Base-by-base conservation (phyloP, 2,329 filamentous ascomycete genomes). In the Ceratocystis huliohia region DNA sequence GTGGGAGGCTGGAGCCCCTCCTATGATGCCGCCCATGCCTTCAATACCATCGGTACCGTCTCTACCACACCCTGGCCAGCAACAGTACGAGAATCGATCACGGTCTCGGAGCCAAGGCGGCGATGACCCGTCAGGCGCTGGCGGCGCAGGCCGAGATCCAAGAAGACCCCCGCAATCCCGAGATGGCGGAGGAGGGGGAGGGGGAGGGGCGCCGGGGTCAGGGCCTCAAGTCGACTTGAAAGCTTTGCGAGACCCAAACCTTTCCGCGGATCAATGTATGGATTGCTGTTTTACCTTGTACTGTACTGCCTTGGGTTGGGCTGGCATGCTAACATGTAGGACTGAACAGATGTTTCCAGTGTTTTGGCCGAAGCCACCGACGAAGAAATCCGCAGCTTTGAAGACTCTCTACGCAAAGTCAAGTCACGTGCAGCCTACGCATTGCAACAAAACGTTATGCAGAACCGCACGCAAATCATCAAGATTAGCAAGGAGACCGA, bases 401-500 rank as follows among this genome's bases (percentile, higher is more conserved):
- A 96, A 74, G 80, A 83, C 63, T 85, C 86, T 25, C 79, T 96
- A 56, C 85, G 86, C 70, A 88, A 87, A 71, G 80, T 94, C 66
- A 93, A 93, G 75, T 82, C 83, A 70, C 84, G 89, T 66, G 91
- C 91, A 7, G 87, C 88, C 4, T 82, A 85, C 62, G 92, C 97
- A 71, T 80, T 99, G 25, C 93, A 97, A 75, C 90, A 95, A 73
- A 97, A 92, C 76, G 88, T 99, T 63, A 93, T 96, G 76, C 92
- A 96, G 75, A 99, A 99, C 76, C 86, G 94, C 62, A 96, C 91
- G 0, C 94, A 97, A 73, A 99, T 99, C 74, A 97, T 99, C 80
- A 96, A 96, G 76, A 97, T 99, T 75, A 96, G 92, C 74, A 96
- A 97, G 76, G 94, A 99, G 78, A 94, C 95, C 1, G 94, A 99